Base-by-base conservation (phyloP, 1,284 basidiomycete genomes). In the Dichomitus squalens region DNA sequence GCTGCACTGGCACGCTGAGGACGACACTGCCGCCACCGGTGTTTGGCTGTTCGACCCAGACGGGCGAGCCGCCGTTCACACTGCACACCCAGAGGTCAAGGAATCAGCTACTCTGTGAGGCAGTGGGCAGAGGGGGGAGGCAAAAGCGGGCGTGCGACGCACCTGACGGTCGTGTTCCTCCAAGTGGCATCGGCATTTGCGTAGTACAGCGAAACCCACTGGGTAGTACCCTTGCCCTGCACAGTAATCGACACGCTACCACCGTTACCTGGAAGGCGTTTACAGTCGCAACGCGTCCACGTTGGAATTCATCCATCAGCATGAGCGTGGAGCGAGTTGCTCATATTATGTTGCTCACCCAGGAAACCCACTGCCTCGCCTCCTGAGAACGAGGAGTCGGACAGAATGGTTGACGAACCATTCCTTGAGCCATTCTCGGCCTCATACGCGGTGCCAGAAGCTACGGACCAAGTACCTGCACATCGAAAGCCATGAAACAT, bases 161-260 rank as follows among this genome's bases (percentile, higher is more conserved):
- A 82, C 83, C 82, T 85, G 60, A 86, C 75, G 4, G 84, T 87
- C 2, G 79, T 82, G 65, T 79, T 85, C 58, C 84, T 76, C 79
- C 80, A 87, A 1, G 75, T 71, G 1, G 80, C 81, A 63, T 86
- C 85, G 34, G 68, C 83, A 63, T 85, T 85, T 2, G 83, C 81
- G 64, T 79, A 84, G 68, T 85, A 83, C 25, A 85, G 67, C 6
- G 82, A 73, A 21, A 87, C 77, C 84, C 84, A 86, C 64, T 86
- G 84, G 4, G 73, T 74, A 12, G 67, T 68, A 6, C 84, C 84
- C 54, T 72, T 79, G 12, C 85, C 83, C 65, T 84, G 79, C 7
- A 87, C 78, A 58, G 78, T 84, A 49, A 87, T 76, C 0, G 82
- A 84, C 11, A 87, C 71, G 18, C 79, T 78, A 1, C 84, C 85